These are phyloP conservation scores for Globisporangium alternatum DNA, from an alignment of 352 stramenopile genomes.

Conservation along the genomic window DNA sequence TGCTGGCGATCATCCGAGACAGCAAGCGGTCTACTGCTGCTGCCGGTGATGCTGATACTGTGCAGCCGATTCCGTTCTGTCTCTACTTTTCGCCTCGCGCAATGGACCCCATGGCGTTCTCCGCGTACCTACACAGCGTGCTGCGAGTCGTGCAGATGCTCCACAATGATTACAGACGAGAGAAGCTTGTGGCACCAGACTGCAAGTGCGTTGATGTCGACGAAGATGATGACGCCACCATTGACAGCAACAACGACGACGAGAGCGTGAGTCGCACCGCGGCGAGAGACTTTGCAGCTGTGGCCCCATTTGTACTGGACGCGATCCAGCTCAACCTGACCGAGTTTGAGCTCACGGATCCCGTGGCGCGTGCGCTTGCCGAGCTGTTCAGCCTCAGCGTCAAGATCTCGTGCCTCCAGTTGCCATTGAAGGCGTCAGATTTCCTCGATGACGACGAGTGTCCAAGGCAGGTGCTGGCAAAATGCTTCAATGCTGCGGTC, in stretches of 20 bases:
- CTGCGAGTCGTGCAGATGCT: constrained; percentile 19
- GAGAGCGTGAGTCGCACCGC: not conserved
- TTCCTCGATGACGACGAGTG: constrained; percentile 34
- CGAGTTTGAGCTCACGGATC: constrained; percentile 37
- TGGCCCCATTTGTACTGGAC: constrained; percentile 24
- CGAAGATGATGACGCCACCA: not conserved
- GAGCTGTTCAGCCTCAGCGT: constrained; percentile 23
- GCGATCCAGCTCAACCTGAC: constrained; percentile 33
- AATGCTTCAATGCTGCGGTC: constrained; percentile 20
- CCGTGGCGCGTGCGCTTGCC: constrained; percentile 19
- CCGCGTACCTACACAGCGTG: constrained; percentile 30
- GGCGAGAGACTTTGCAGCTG: not conserved
- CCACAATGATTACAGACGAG: not conserved
- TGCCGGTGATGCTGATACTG: not conserved
- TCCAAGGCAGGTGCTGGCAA: constrained; percentile 25
- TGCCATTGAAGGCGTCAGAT: constrained; percentile 30
- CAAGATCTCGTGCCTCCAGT: constrained; percentile 27
- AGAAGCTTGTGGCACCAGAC: not conserved
- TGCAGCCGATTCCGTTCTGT: constrained; percentile 23
- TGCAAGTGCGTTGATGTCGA: not conserved
- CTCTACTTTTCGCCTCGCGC: constrained; percentile 30
- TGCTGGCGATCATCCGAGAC: constrained; percentile 12
- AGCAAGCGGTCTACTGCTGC: not conserved
- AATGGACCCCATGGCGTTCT: constrained; percentile 25
- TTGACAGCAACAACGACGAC: not conserved